These are phyloP conservation scores for Ceratobasidium sp. DNA, from an alignment of 1,284 basidiomycete genomes.

Conservation along the genomic window DNA sequence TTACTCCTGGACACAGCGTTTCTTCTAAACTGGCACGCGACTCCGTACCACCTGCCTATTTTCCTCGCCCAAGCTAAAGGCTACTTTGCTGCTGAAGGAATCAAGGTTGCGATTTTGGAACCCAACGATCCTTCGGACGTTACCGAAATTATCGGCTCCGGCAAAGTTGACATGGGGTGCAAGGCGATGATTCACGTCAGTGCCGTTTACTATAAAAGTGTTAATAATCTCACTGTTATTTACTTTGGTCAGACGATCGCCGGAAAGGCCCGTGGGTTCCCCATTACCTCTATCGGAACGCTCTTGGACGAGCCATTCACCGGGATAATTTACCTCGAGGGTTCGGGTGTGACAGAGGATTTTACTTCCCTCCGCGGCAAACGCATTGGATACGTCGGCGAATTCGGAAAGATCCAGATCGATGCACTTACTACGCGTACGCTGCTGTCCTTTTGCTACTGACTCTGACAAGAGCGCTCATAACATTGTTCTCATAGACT, in stretches of 20 bases:
- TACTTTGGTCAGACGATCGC: constrained; percentile 52
- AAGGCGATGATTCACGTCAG: constrained; percentile 47
- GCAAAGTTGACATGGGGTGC: constrained; percentile 51
- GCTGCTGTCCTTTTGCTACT: neutral
- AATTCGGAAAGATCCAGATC: constrained; percentile 55
- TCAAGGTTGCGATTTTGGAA: constrained; percentile 52
- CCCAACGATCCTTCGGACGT: constrained; percentile 53
- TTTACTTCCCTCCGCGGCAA: constrained; percentile 51
- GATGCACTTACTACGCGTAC: constrained; percentile 46
- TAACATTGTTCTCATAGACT: constrained; percentile 27
- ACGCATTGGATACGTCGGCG: constrained; percentile 54
- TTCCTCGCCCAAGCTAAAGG: constrained; percentile 51
- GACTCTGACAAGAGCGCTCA: neutral
- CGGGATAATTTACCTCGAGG: constrained; percentile 51
- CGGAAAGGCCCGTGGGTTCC: constrained; percentile 50
- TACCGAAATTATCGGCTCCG: constrained; percentile 50
- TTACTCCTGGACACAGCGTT: constrained; percentile 6
- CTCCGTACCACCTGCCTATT: constrained; percentile 51
- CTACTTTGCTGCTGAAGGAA: constrained; percentile 49
- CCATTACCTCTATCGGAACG: constrained; percentile 51
- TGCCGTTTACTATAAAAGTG: neutral
- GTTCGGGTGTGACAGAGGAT: constrained; percentile 50
- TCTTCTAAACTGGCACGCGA: constrained; percentile 47
- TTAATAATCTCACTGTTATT: neutral
- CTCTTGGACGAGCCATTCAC: constrained; percentile 53